phyloP scores from a whole-genome alignment of 2,329 filamentous ascomycete species.

The Fusarium miscanthi region DNA sequence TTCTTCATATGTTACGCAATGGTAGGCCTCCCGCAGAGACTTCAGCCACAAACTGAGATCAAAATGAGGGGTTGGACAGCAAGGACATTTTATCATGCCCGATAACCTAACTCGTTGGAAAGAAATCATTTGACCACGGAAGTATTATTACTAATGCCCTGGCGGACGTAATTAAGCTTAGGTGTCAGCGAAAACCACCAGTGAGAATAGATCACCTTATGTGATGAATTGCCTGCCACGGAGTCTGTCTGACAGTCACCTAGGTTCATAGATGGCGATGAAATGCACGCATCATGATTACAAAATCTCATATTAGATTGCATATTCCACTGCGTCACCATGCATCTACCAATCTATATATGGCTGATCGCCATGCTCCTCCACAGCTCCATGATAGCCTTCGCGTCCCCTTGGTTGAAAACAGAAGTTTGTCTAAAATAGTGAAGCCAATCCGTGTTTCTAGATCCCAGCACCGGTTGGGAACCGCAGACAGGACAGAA shows the following conservation, averaged over 20 bases:
- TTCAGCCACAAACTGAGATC: neutral
- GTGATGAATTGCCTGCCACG: too few relatives aligned
- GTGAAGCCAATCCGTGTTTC: too few relatives aligned
- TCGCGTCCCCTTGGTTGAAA: too few relatives aligned
- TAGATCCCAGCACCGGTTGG: too few relatives aligned
- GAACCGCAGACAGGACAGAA: neutral
- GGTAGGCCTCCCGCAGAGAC: neutral
- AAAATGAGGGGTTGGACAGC: neutral
- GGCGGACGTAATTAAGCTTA: neutral
- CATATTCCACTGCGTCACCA: neutral
- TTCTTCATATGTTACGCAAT: neutral
- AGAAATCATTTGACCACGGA: neutral
- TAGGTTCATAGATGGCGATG: neutral
- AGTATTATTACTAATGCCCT: too few relatives aligned
- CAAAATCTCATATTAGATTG: fast-evolving
- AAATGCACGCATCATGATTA: fast-evolving
- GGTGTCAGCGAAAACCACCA: fast-evolving
- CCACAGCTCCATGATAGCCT: neutral
- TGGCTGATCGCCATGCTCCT: too few relatives aligned
- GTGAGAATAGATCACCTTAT: neutral
- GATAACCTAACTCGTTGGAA: too few relatives aligned
- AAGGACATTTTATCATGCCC: too few relatives aligned
- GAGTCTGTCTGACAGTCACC: neutral
- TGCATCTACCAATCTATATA: neutral
- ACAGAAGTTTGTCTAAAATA: too few relatives aligned